phyloP scores from a whole-genome alignment of 352 stramenopile genomes.

The Phytophthora sansomeana region DNA sequence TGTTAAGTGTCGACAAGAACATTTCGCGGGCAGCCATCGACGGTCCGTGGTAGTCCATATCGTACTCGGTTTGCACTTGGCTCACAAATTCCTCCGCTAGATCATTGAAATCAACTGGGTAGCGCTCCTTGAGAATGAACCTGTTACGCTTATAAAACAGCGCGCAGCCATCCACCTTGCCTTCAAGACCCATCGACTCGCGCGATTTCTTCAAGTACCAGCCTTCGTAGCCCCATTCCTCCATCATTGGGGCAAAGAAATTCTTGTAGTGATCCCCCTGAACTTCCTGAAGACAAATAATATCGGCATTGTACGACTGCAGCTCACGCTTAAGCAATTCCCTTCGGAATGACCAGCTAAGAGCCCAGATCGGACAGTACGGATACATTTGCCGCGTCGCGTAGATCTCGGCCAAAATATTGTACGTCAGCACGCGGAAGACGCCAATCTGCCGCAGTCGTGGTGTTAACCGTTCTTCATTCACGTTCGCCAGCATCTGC shows the following conservation, averaged over 20 bases:
- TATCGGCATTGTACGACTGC: constrained; percentile 93
- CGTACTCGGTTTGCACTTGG: constrained; percentile 77
- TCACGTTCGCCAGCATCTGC: constrained; percentile 85
- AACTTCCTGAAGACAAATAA: constrained; percentile 98
- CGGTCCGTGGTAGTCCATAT: constrained; percentile 76
- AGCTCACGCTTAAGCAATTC: constrained; percentile 92
- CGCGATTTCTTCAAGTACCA: constrained; percentile 99
- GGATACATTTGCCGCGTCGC: constrained; percentile 94
- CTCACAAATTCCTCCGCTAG: constrained; percentile 78
- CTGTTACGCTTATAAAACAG: constrained; percentile 97
- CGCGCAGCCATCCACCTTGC: constrained; percentile 98
- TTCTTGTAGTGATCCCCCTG: constrained; percentile 99
- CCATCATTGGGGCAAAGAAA: constrained; percentile 96
- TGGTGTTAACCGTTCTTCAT: constrained; percentile 79
- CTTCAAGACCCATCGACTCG: constrained; percentile 96
- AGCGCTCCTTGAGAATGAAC: constrained; percentile 91
- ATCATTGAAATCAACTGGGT: constrained; percentile 98
- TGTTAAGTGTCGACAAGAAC: constrained; percentile 54
- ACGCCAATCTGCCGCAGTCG: constrained; percentile 80
- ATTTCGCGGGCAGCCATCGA: constrained; percentile 71
- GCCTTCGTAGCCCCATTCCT: constrained; percentile 96
- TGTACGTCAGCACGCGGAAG: constrained; percentile 92
- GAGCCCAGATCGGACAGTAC: constrained; percentile 97
- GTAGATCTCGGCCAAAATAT: constrained; percentile 93
- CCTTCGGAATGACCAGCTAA: constrained; percentile 97